phyloP scores from a whole-genome alignment of 306 rosid genomes.

The Canavalia ensiformis region DNA sequence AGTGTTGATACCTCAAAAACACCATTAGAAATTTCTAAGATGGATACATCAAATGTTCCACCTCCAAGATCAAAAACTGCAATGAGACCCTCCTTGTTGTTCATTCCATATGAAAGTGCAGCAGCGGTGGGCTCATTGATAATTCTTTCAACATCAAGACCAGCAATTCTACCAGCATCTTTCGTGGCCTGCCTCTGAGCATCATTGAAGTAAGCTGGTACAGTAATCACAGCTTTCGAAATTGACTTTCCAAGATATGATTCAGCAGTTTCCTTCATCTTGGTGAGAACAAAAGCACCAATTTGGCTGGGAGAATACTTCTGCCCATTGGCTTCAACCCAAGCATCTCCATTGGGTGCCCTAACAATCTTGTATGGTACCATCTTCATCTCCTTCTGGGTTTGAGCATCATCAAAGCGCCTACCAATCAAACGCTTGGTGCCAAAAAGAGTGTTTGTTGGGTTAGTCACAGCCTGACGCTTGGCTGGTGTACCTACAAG shows the following conservation, averaged over 20 bases:
- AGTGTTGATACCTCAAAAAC: slow-evolving; percentile 75
- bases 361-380: slow-evolving; percentile 84
- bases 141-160: slow-evolving; percentile 88
- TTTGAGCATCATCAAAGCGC: slow-evolving; percentile 81
- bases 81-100: slow-evolving; percentile 88
- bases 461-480: slow-evolving; percentile 88
- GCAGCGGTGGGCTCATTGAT: slow-evolving; percentile 94
- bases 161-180: slow-evolving; percentile 90
- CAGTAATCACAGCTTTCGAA: slow-evolving; percentile 82
- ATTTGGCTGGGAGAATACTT: slow-evolving; percentile 87
- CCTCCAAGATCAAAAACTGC: slow-evolving; percentile 96
- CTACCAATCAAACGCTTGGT: slow-evolving; percentile 88
- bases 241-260: slow-evolving; percentile 80
- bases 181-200: slow-evolving; percentile 91
- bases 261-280: slow-evolving; percentile 95
- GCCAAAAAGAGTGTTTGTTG: slow-evolving; percentile 78
- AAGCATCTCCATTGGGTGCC: slow-evolving; percentile 90
- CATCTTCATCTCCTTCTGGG: slow-evolving; percentile 95
- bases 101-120: slow-evolving; percentile 92
- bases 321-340: slow-evolving; percentile 87
- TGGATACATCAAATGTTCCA: slow-evolving; percentile 93
- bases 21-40: slow-evolving; percentile 86
- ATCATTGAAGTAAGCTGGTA: slow-evolving; percentile 87
- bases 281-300: slow-evolving; percentile 81
- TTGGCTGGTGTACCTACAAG: slow-evolving; percentile 92